phyloP scores from a whole-genome alignment of 805 yeast genomes.

The Saturnispora halmiae region DNA sequence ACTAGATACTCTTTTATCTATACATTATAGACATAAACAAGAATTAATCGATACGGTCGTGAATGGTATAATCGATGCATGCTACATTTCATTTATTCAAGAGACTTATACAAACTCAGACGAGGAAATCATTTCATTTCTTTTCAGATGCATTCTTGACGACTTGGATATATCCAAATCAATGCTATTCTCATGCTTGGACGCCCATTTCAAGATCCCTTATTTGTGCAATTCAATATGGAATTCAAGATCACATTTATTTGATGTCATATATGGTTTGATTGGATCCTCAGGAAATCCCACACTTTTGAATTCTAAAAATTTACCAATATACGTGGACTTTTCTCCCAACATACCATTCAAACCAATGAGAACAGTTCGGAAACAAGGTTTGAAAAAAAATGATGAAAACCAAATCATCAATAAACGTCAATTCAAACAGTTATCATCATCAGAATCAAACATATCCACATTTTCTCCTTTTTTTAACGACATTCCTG shows the following conservation, averaged over 20 bases:
- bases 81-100: background rate
- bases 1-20: conserved; percentile 1
- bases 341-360: conserved; percentile 47
- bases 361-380: conserved; percentile 67
- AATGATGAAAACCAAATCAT: conserved; percentile 35
- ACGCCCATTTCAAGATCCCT: background rate
- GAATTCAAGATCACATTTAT: conserved; percentile 10
- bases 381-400: conserved; percentile 29
- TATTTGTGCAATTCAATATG: conserved; percentile 7
- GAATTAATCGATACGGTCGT: background rate
- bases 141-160: background rate
- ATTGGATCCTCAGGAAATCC: conserved; percentile 6
- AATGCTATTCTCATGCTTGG: background rate
- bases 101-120: background rate
- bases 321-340: conserved; percentile 32
- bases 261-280: conserved; percentile 13
- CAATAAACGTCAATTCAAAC: conserved; percentile 3
- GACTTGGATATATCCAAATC: background rate
- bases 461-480: conserved; percentile 1
- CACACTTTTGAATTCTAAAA: conserved; percentile 30
- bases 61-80: conserved; percentile 1
- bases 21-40: conserved; percentile 3
- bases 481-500: conserved; percentile 52
- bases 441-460: conserved; percentile 1
- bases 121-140: background rate